These are phyloP conservation scores for Apophysomyces elegans DNA, from an alignment of 371 early-diverging fungal genomes.

Conservation along the genomic window DNA sequence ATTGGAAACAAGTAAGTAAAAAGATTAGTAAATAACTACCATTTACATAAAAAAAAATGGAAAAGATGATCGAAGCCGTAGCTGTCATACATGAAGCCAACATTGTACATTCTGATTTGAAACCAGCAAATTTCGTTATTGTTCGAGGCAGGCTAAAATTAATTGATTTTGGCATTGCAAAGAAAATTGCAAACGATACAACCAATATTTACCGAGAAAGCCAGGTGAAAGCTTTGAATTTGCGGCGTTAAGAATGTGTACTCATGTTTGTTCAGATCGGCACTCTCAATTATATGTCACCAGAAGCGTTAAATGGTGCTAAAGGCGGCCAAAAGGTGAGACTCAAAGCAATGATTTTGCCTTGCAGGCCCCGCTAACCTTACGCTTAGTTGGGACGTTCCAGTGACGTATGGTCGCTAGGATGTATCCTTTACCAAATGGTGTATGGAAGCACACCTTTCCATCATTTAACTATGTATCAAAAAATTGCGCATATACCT, in stretches of 20 bases:
- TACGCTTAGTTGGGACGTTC: conserved; percentile 61
- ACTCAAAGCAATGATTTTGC: conserved; percentile 38
- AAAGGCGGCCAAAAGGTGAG: conserved; percentile 17
- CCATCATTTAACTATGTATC: conserved; percentile 63
- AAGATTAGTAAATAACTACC: not conserved
- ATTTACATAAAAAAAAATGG: conserved; percentile 14
- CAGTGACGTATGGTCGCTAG: conserved; percentile 98
- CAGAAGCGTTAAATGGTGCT: conserved; percentile 79
- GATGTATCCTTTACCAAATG: conserved; percentile 97
- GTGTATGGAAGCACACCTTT: conserved; percentile 93
- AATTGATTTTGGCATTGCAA: conserved; percentile 99
- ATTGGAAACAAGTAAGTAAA: conserved; percentile 80
- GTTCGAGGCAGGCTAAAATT: conserved; percentile 86
- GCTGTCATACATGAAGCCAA: conserved; percentile 83
- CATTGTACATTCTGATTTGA: conserved; percentile 95
- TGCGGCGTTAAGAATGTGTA: not conserved
- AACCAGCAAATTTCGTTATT: conserved; percentile 94
- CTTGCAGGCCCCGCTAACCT: not conserved
- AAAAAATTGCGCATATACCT: conserved; percentile 74
- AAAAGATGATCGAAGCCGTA: conserved; percentile 92
- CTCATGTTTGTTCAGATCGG: conserved; percentile 61
- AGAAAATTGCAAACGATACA: conserved; percentile 91
- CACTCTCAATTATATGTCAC: conserved; percentile 98
- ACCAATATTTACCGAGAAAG: conserved; percentile 91
- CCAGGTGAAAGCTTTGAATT: conserved; percentile 52